Evolutionary conservation across 1,139 yeast species (phyloP), one percentile per base, ranked within the genome.

Genomic region (Geotrichum siamense): DNA sequence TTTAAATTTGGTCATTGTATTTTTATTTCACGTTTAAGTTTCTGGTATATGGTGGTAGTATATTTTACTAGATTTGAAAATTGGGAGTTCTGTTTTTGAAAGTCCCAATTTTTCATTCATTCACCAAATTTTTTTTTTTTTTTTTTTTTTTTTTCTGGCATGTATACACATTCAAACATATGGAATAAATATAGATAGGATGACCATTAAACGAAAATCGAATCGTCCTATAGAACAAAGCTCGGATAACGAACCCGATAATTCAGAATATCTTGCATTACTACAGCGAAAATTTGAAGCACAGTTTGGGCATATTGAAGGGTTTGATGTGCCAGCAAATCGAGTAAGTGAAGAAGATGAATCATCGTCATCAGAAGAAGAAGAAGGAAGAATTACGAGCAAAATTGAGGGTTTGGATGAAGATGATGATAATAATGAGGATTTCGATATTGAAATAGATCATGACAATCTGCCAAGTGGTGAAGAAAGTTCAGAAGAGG

Each of bases 1-100:
- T 59, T 91, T 76, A 65, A 85, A 93, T 48, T 73, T 72, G 1
- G 97, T 89, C 96, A 89, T 89, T 28, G 26, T 39, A 6, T 23
- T 34, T 17, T 5, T 21, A 27, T 29, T 30, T 39, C 33, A 32
- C 28, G 20, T 10, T 23, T 20, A 15, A 6, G 6, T 12, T n/a
- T n/a, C n/a, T n/a, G n/a, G n/a, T n/a, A n/a, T 6, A 15, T 13
- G 17, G n/a, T 31, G 20, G 35, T 6, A n/a, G 19, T 13, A 25
- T 23, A 10, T 17, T 32, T 25, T 20, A 20, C 29, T 12, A 8
- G 9, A n/a, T 10, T 29, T 13, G n/a, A n/a, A 29, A 29, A 9
- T 29, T 29, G 10, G 32, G 32, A 29, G 8, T 10, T 10, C 13
- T 10, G 32, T 8, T n/a, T n/a, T n/a, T n/a, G 27, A 25, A 25